Percentiles rank a stretch among this genome's conserved stretches.
Evolutionary conservation across 2,329 filamentous ascomycete species (phyloP).

Genomic region (Thielaviopsis populi): DNA sequence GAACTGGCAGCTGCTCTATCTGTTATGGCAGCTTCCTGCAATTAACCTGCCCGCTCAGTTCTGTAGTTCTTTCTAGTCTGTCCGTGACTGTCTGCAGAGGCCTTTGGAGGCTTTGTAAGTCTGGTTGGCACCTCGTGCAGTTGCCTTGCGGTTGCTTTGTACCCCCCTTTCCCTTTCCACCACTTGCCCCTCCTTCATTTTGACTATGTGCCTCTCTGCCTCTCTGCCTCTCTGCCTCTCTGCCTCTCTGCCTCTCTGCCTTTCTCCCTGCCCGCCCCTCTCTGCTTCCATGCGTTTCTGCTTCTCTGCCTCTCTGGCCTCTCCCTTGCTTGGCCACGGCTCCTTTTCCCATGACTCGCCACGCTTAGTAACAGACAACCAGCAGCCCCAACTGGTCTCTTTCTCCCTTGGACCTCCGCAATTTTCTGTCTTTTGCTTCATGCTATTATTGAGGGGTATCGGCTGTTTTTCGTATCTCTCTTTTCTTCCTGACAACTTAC

Average conservation of each 20-base stretch:
- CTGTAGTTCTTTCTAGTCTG: not conserved
- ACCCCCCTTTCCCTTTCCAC: not conserved
- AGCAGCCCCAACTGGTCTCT: not conserved
- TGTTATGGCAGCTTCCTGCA: not conserved
- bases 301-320: no score
- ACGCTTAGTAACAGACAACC: not conserved
- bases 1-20: conserved; percentile 4
- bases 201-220: not conserved
- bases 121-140: not conserved
- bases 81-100: not conserved
- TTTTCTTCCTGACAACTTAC: not conserved
- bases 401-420: not conserved
- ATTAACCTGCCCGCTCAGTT: not conserved
- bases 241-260: no score
- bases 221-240: not conserved
- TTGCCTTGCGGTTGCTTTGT: not conserved
- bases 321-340: no score
- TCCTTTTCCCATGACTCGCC: not conserved
- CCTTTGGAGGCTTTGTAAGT: not conserved
- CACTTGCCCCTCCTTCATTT: not conserved
- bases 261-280: no score
- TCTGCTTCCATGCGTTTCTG: not conserved
- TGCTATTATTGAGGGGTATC: no score
- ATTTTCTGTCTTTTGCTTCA: no score
- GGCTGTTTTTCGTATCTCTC: not conserved